phyloP scores from a whole-genome alignment of 106 monocot genomes.

The Gastrodia elata region DNA sequence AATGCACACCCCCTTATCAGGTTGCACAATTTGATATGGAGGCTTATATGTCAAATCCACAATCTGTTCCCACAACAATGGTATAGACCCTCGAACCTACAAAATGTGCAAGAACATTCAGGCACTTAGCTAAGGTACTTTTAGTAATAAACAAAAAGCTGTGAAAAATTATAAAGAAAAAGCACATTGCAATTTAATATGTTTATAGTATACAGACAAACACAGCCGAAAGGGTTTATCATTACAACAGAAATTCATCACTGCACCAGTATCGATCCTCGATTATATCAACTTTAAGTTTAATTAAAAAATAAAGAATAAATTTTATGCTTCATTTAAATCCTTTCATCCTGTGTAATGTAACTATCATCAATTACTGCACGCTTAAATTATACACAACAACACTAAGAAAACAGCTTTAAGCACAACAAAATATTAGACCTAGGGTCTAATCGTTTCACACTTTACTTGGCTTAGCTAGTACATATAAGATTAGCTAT shows the following conservation, averaged over 20 bases:
- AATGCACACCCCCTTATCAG: constrained; percentile 69
- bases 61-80: constrained; percentile 96
- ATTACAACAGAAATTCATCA: background rate
- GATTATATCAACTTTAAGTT: background rate
- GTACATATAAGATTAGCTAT: too few relatives aligned
- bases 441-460: too few relatives aligned
- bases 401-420: background rate
- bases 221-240: background rate
- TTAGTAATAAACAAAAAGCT: background rate
- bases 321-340: background rate
- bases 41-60: constrained; percentile 98
- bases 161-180: background rate
- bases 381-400: background rate
- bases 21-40: constrained; percentile 65
- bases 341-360: background rate
- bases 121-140: background rate
- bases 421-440: too few relatives aligned
- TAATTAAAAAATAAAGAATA: constrained; percentile 1
- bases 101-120: background rate
- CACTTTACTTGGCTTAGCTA: too few relatives aligned
- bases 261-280: background rate
- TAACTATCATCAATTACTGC: background rate
- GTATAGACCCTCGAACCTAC: constrained; percentile 91
- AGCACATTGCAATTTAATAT: background rate
- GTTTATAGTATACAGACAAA: background rate